Base-by-base conservation (phyloP, 139 green algal genomes). In the Tetraselmis striata region DNA sequence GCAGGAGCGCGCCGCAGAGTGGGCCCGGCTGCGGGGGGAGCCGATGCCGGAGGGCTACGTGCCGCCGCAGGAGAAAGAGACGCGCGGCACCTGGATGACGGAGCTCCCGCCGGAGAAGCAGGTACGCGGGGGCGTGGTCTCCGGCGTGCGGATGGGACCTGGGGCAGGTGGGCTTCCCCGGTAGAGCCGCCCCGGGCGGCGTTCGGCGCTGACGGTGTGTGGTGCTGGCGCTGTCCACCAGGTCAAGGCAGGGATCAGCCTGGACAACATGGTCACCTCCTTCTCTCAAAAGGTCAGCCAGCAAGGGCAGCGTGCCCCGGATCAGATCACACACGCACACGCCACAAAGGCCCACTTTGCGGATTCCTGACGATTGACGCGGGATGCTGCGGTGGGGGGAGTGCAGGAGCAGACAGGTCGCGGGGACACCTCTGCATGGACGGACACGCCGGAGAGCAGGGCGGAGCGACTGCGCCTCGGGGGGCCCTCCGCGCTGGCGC, bases 11-110 rank as follows among this genome's bases (percentile, higher is more conserved):
- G 84, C 88, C 79, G 86, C 88, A 5, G 83, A 91, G 78, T 97
- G 94, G 94, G 75, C 82, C 26, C 75, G 91, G 23, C 90, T 86
- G 0, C 87, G 87, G n/a, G 92, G 93, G 2, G 79, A 91, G 83
- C 89, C 85, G 1, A 88, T 84, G 1, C 84, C 86, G 24, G 91
- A 89, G 75, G 91, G 91, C 32, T 31, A 85, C 74, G 78, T 78
- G 0, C 86, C 88, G 2, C 80, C 81, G 11, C 24, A 23, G 29
- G 23, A 28, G 28, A 58, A 80, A 0, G 28, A 45, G 30, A 29
- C 23, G 67, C 85, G 93, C 0, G 93, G 95, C 2, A 77, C 77
- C 1, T 97, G 93, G 93, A 97, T 97, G 93, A 97, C 93, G 2
- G 89, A 93, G 22, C 90, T 97, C 77, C 93, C 86, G 2, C 82